Evolutionary conservation across 2,329 filamentous ascomycete genomes (phyloP), one percentile per base, ranked within the genome.

Genomic region (Aspergillaceae sp.): DNA sequence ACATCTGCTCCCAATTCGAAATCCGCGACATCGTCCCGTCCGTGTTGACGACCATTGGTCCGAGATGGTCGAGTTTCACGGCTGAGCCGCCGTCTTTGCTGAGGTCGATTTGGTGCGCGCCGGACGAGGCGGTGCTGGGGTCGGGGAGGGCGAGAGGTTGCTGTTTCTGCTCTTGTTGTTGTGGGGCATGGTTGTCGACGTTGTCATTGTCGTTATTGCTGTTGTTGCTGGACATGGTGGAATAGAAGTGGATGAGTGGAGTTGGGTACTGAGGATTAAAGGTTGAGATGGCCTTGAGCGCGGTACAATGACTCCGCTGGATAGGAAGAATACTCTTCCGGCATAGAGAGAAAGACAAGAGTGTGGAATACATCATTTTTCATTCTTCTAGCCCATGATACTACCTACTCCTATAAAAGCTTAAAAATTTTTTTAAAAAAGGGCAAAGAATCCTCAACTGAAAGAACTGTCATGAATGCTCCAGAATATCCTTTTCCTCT

Each of bases 101-200:
- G 29, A 78, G 67, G 61, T 97, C 91, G 60, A 92, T 86, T 75
- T 91, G 89, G 82, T 85, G 94, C 72, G 92, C 88, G 5, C 7
- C 36, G 11, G 6, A 40, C 57, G 85, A 40, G 57, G 85, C 84
- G 57, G 88, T 79, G 66, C 89, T 84, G 53, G 77, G 82, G 5
- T 85, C 85, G 27, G 86, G 86, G 0, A 83, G 55, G 26, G 87
- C 90, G 49, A 89, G 84, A 32, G 49, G 41, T 34, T 46, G 44
- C 4, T 46, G 49, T 38, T 56, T 42, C 36, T 55, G 47, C 5
- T 50, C 41, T 30, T 40, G 34, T 19, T 43, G 37, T 10, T 41
- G 40, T 19, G 35, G 8, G 30, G 30, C 8, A 19, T 11, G 7
- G 35, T 37, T 37, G 35, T 37, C 7, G 35, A 4, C 40, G 19